These are phyloP conservation scores for Metschnikowia colocasiae DNA, from an alignment of 805 yeast species.

Conservation along the genomic window DNA sequence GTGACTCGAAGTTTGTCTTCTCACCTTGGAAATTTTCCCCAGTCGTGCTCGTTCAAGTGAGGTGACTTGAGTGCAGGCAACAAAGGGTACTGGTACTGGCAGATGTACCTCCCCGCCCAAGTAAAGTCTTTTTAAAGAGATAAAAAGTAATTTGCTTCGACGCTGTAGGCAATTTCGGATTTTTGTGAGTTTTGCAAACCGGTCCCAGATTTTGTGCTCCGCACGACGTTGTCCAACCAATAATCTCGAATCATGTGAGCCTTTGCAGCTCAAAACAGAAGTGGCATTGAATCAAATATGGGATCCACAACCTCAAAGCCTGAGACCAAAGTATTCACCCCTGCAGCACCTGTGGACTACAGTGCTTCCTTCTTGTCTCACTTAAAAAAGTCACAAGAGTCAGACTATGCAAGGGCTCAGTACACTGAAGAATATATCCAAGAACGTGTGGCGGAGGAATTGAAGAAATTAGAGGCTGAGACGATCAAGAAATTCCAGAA, in stretches of 20 bases:
- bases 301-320: constrained; percentile 61
- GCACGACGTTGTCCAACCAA: constrained; percentile 9
- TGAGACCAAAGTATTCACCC: constrained; percentile 63
- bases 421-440: constrained; percentile 63
- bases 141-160: background rate
- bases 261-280: constrained; percentile 1
- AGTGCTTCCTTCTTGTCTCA: constrained; percentile 61
- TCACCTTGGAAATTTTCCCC: constrained; percentile 4
- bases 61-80: constrained; percentile 5
- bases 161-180: background rate
- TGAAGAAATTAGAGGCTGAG: constrained; percentile 51
- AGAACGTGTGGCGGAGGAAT: constrained; percentile 57
- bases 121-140: background rate
- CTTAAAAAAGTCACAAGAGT: constrained; percentile 59
- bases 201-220: background rate
- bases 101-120: background rate
- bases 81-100: background rate
- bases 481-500: constrained; percentile 50
- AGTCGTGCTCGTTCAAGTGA: constrained; percentile 2
- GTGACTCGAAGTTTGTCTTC: background rate
- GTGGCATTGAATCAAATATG: constrained; percentile 32
- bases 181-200: background rate
- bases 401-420: constrained; percentile 69
- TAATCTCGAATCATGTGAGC: constrained; percentile 2
- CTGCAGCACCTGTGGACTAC: constrained; percentile 65